These are phyloP conservation scores for Arthonia radiata DNA, from an alignment of 495 filamentous ascomycete species.

Conservation along the genomic window DNA sequence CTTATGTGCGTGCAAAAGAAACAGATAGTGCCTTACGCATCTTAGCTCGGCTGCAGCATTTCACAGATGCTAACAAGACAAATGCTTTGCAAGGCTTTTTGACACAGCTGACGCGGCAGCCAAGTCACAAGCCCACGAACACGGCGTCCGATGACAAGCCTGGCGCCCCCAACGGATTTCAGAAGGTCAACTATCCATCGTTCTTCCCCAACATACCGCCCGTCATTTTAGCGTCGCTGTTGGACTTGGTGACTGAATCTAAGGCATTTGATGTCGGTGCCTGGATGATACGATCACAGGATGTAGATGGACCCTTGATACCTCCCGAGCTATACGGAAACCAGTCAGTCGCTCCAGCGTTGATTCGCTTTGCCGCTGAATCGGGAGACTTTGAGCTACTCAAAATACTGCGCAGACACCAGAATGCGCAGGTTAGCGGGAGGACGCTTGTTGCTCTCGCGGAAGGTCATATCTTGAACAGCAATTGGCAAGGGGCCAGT, in stretches of 20 bases:
- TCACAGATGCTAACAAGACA: constrained; percentile 14
- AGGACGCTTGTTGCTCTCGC: no score
- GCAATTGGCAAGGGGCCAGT: no score
- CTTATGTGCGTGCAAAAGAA: constrained; percentile 9
- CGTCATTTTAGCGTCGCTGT: constrained; percentile 21
- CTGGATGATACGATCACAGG: constrained; percentile 28
- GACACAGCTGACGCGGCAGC: constrained; percentile 1
- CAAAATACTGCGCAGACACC: no score
- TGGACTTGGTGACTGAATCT: constrained; percentile 26
- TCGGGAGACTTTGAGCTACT: constrained; percentile 22
- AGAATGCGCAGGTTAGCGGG: no score
- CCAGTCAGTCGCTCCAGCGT: constrained; percentile 24
- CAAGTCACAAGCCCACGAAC: not conserved
- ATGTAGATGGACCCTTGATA: constrained; percentile 33
- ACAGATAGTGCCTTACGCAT: constrained; percentile 7
- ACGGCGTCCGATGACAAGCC: constrained; percentile 1
- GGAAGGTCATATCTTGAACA: no score
- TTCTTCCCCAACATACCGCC: constrained; percentile 21
- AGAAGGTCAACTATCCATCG: constrained; percentile 8
- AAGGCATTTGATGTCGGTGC: constrained; percentile 24
- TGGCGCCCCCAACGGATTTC: constrained; percentile 4
- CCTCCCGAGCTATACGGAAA: constrained; percentile 19
- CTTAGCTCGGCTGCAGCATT: constrained; percentile 9
- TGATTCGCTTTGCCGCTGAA: constrained; percentile 31
- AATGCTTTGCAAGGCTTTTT: constrained; percentile 10